These are phyloP conservation scores for Saccharomycopsis sp. DNA, from an alignment of 805 yeast species.

Conservation along the genomic window DNA sequence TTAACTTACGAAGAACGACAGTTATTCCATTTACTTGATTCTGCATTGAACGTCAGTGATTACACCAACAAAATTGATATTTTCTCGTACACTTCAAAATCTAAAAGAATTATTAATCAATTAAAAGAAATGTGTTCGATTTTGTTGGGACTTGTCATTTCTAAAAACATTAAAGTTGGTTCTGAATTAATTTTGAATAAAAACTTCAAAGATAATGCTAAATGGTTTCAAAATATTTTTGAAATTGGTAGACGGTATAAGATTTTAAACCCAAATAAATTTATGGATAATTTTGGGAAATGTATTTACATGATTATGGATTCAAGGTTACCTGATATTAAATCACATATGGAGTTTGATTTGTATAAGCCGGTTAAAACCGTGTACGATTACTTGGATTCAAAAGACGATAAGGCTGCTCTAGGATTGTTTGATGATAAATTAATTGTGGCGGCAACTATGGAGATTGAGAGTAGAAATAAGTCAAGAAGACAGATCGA, in stretches of 20 bases:
- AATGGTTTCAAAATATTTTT: slow-evolving; percentile 64
- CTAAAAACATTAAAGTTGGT: slow-evolving; percentile 67
- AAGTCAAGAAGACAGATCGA: slow-evolving; percentile 48
- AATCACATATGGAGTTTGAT: slow-evolving; percentile 67
- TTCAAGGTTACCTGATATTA: slow-evolving; percentile 65
- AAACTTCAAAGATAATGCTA: slow-evolving; percentile 61
- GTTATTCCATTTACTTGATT: slow-evolving; percentile 57
- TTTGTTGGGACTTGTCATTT: slow-evolving; percentile 69
- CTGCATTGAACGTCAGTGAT: slow-evolving; percentile 72
- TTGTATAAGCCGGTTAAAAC: slow-evolving; percentile 66
- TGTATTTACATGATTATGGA: slow-evolving; percentile 83
- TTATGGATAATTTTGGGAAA: slow-evolving; percentile 75
- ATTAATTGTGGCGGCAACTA: slow-evolving; percentile 54
- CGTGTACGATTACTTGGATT: slow-evolving; percentile 40
- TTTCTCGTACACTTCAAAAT: slow-evolving; percentile 55
- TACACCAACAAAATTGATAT: slow-evolving; percentile 77
- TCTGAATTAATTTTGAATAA: slow-evolving; percentile 56
- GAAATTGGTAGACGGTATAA: slow-evolving; percentile 78
- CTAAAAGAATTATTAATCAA: slow-evolving; percentile 66
- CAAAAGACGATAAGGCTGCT: slow-evolving; percentile 31
- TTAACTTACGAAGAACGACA: slow-evolving; percentile 64
- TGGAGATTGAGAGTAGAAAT: slow-evolving; percentile 55
- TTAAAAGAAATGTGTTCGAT: slow-evolving; percentile 72
- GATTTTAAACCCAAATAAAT: slow-evolving; percentile 76
- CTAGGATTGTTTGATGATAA: slow-evolving; percentile 49